Evolutionary conservation across 148 eudicot genomes (phyloP).

Genomic region (Suaeda aralocaspica): DNA sequence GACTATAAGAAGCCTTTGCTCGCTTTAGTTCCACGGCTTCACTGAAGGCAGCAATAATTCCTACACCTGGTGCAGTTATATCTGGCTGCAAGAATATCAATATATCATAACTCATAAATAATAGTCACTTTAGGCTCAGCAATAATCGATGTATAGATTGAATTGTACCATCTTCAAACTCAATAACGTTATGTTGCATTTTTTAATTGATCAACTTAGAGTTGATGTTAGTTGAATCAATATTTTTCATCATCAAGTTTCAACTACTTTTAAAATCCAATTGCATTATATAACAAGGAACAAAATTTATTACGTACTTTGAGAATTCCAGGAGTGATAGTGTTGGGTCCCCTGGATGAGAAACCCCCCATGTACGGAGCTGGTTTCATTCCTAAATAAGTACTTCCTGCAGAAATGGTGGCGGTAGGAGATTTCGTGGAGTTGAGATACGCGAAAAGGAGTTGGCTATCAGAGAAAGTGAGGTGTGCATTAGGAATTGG

Average conservation of each 20-base stretch:
- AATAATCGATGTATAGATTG: no score
- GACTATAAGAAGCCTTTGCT: constrained; percentile 24
- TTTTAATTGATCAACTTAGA: no score
- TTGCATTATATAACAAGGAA: no score
- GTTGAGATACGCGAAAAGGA: neutral
- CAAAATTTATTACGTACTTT: constrained; percentile 45
- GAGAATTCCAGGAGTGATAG: constrained; percentile 39
- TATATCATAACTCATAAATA: no score
- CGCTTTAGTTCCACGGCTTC: neutral
- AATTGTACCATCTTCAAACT: no score
- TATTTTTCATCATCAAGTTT: no score
- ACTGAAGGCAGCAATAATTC: constrained; percentile 43
- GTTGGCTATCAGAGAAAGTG: neutral
- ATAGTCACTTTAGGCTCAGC: no score
- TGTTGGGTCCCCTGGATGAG: constrained; percentile 61
- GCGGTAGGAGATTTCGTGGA: constrained; percentile 2
- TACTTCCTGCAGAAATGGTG: neutral
- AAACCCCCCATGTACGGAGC: constrained; percentile 21
- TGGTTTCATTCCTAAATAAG: neutral
- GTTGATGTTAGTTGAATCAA: neutral
- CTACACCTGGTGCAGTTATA: constrained; percentile 58
- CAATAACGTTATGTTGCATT: no score
- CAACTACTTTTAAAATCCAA: no score
- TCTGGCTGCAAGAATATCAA: constrained; percentile 40
- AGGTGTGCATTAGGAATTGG: constrained; percentile 1